Conservation (phyloP, 2,329 filamentous ascomycete species). For the Hyphodiscus sp. region DNA sequence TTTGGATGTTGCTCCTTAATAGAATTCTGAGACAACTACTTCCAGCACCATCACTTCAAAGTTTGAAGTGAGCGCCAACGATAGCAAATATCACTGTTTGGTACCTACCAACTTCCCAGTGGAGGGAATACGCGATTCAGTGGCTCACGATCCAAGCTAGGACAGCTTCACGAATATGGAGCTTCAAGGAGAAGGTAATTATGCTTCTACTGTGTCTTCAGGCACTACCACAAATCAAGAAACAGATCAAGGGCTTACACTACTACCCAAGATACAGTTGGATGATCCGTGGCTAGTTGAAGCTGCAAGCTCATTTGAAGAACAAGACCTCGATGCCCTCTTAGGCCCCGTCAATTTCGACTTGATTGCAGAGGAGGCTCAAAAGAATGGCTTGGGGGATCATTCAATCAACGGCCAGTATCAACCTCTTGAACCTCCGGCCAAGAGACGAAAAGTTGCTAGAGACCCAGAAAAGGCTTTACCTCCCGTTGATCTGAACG, state of each 20-base stretch:
- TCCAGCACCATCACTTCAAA: no score
- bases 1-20: neutral
- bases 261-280: slow-evolving; percentile 18
- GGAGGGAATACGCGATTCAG: neutral
- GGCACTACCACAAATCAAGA: slow-evolving; percentile 5
- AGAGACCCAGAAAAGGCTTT: neutral
- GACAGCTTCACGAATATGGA: neutral
- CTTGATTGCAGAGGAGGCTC: neutral
- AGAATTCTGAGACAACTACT: neutral
- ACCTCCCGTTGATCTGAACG: neutral
- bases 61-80: no score
- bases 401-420: neutral
- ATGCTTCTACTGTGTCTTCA: slow-evolving; percentile 17
- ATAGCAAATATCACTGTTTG: no score
- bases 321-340: slow-evolving; percentile 8
- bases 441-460: neutral
- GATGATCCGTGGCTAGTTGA: slow-evolving; percentile 8
- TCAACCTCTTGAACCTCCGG: neutral
- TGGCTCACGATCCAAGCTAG: neutral
- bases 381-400: neutral
- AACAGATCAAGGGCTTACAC: slow-evolving; percentile 24
- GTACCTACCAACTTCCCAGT: no score
- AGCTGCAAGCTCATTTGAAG: neutral
- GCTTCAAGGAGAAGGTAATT: slow-evolving; percentile 21
- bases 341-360: slow-evolving; percentile 2